phyloP scores from a whole-genome alignment of 1,139 yeast species.

The Scheffersomyces cryptocercus region DNA sequence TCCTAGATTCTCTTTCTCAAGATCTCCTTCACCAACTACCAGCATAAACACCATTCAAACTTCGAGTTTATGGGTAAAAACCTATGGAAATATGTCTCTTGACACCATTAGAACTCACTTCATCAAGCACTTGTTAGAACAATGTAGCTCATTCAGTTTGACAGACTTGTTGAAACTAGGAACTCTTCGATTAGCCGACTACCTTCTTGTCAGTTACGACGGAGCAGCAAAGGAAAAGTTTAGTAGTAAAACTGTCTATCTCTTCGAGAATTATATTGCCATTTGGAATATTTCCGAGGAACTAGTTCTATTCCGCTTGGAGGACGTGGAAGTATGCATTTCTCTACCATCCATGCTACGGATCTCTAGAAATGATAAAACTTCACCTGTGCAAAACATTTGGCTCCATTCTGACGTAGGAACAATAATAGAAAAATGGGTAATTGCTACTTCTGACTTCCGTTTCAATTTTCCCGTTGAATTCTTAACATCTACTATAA shows the following conservation, averaged over 20 bases:
- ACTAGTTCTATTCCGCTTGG: neutral
- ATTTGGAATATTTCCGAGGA: conserved; percentile 14
- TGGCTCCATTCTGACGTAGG: conserved; percentile 24
- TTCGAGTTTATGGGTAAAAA: conserved; percentile 14
- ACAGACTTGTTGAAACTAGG: conserved; percentile 34
- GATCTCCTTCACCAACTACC: conserved; percentile 16
- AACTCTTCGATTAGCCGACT: conserved; percentile 38
- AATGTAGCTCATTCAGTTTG: conserved; percentile 24
- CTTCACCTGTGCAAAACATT: conserved; percentile 3
- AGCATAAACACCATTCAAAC: conserved; percentile 17
- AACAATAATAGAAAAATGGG: conserved; percentile 47
- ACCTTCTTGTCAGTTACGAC: conserved; percentile 21
- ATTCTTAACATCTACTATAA: conserved; percentile 38
- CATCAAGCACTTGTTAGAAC: conserved; percentile 27
- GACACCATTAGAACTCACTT: conserved; percentile 31
- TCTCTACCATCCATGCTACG: conserved; percentile 19
- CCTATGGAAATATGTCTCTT: conserved; percentile 20
- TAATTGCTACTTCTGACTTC: conserved; percentile 40
- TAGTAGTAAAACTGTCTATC: conserved; percentile 21
- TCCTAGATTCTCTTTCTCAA: neutral
- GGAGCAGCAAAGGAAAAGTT: conserved; percentile 7
- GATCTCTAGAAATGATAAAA: neutral
- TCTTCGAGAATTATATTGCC: conserved; percentile 36
- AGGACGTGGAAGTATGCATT: conserved; percentile 11
- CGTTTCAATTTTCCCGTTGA: conserved; percentile 34